Conservation (phyloP, 257 asterid genomes). For the Agastache rugosa region DNA sequence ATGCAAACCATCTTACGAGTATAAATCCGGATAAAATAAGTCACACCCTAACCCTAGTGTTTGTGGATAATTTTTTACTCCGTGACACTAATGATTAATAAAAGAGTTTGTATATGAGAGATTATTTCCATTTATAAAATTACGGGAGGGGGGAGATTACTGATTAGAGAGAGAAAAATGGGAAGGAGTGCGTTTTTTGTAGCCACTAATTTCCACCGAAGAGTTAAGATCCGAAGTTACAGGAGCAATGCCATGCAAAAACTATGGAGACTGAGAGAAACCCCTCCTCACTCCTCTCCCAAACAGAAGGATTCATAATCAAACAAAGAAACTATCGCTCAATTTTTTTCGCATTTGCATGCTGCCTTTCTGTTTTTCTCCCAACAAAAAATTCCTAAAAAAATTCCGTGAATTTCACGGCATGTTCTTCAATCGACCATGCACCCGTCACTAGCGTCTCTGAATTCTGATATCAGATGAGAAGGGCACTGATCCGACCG, state of each 20-base stretch:
- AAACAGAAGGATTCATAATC: slow-evolving; percentile 36
- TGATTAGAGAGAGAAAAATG: slow-evolving; percentile 12
- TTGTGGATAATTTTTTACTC: background rate
- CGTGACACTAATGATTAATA: background rate
- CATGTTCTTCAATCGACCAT: slow-evolving; percentile 33
- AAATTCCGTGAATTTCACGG: background rate
- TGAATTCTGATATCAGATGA: slow-evolving; percentile 39
- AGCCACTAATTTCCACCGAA: slow-evolving; percentile 64
- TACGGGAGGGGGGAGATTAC: background rate
- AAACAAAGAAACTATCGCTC: slow-evolving; percentile 30
- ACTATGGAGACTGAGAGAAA: slow-evolving; percentile 37
- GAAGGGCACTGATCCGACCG: slow-evolving; percentile 28
- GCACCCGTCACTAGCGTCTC: slow-evolving; percentile 35
- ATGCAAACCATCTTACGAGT: no score
- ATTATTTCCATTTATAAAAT: background rate
- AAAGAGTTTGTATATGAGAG: background rate
- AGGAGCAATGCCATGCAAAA: slow-evolving; percentile 54
- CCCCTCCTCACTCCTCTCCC: slow-evolving; percentile 15
- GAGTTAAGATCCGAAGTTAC: slow-evolving; percentile 61
- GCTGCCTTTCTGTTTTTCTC: slow-evolving; percentile 32
- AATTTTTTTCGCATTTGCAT: slow-evolving; percentile 32
- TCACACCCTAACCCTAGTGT: no score
- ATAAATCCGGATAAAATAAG: no score
- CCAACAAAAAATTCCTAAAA: slow-evolving; percentile 16
- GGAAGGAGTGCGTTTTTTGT: slow-evolving; percentile 21